Evolutionary conservation across 768 basidiomycete genomes (phyloP).

Genomic region (Mycena haematopus): DNA sequence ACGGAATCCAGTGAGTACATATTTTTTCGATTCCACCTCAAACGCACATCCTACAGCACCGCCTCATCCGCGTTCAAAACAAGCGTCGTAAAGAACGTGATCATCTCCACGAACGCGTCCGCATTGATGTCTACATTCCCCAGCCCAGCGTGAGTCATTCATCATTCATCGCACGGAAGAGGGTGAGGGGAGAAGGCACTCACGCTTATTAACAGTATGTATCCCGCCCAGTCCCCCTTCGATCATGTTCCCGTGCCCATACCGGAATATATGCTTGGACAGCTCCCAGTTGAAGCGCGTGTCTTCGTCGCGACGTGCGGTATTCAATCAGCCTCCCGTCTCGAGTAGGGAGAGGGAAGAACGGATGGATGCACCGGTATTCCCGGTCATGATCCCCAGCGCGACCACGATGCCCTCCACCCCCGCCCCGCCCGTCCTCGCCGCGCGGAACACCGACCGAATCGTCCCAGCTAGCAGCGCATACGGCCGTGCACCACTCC

Average conservation of each 20-base stretch:
- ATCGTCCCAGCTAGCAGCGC: slow-evolving; percentile 49
- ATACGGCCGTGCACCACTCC: slow-evolving; percentile 31
- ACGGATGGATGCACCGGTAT: slow-evolving; percentile 35
- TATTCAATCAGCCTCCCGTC: not conserved
- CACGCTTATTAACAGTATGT: slow-evolving; percentile 61
- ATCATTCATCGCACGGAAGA: not conserved
- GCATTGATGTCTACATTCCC: slow-evolving; percentile 15
- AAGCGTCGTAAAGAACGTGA: slow-evolving; percentile 26
- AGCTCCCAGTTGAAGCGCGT: slow-evolving; percentile 42
- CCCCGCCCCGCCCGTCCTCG: slow-evolving; percentile 24
- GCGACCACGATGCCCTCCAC: slow-evolving; percentile 24
- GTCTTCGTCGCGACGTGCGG: too few relatives aligned
- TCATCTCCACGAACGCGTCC: slow-evolving; percentile 21
- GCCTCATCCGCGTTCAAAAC: slow-evolving; percentile 24
- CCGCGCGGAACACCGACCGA: slow-evolving; percentile 40
- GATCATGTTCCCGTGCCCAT: slow-evolving; percentile 41
- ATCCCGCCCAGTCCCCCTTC: slow-evolving; percentile 33
- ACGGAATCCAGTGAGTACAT: too few relatives aligned
- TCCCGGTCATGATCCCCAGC: slow-evolving; percentile 44
- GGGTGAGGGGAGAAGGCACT: slow-evolving; percentile 20
- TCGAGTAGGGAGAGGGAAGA: not conserved
- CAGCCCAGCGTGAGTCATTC: not conserved
- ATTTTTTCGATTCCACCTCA: too few relatives aligned
- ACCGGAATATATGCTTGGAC: slow-evolving; percentile 54
- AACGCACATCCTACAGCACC: not conserved